Evolutionary conservation across 2,329 filamentous ascomycete species (phyloP).

Genomic region (Cladobotryum mycophilum): DNA sequence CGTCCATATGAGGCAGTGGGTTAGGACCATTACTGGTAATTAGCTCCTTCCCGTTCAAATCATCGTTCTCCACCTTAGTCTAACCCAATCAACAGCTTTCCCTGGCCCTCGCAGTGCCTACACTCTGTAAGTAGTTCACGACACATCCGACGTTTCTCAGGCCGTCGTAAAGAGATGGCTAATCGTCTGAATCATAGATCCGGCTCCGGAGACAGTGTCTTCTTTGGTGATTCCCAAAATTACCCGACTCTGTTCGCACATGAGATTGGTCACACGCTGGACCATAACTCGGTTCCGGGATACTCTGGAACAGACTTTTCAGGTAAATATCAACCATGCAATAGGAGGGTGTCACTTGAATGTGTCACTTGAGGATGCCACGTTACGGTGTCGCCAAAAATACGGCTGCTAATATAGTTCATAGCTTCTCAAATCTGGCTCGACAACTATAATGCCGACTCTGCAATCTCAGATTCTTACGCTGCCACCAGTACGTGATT

Average conservation of each 20-base stretch:
- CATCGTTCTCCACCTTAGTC: no score
- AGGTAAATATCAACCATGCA: background rate
- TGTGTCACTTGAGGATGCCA: no score
- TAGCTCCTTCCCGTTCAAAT: no score
- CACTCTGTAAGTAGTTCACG: no score
- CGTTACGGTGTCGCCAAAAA: no score
- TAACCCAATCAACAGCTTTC: no score
- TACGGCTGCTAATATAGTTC: no score
- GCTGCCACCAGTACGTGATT: constrained; percentile 10
- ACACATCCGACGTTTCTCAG: no score
- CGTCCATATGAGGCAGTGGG: constrained; percentile 21
- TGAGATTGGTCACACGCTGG: constrained; percentile 16
- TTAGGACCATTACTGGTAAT: constrained; percentile 18
- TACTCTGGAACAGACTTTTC: constrained; percentile 6
- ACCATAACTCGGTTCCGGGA: constrained; percentile 16
- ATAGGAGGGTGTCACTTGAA: no score
- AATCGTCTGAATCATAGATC: constrained; percentile 1
- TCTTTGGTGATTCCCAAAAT: constrained; percentile 9
- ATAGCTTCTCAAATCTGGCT: constrained; percentile 13
- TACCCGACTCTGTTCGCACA: constrained; percentile 14
- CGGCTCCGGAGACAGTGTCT: constrained; percentile 16
- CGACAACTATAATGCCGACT: constrained; percentile 16
- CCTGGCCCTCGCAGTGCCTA: no score
- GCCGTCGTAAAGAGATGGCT: no score
- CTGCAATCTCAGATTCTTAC: constrained; percentile 15